phyloP scores from a whole-genome alignment of 345 rosid genomes.

The Sonneratia caseolaris region DNA sequence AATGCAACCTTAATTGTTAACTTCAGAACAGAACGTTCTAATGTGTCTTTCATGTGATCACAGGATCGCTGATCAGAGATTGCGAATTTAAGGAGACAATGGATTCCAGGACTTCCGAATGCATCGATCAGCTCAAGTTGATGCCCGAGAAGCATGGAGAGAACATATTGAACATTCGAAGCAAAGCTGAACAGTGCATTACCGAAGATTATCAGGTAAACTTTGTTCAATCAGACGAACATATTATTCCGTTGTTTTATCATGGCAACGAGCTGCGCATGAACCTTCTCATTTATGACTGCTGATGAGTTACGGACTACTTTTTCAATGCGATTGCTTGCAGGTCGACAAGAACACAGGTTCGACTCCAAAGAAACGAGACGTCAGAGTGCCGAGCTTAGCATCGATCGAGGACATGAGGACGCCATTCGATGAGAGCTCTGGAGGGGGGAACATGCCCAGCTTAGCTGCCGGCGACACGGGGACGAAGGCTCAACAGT shows the following conservation, averaged over 20 bases:
- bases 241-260: too few relatives aligned
- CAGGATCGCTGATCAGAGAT: slow-evolving; percentile 52
- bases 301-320: too few relatives aligned
- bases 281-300: not conserved
- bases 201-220: slow-evolving; percentile 69
- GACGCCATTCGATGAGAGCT: slow-evolving; percentile 13
- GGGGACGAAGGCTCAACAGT: slow-evolving; percentile 28
- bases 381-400: slow-evolving; percentile 52
- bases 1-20: too few relatives aligned
- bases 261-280: not conserved
- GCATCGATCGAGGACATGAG: slow-evolving; percentile 65
- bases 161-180: slow-evolving; percentile 41
- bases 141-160: slow-evolving; percentile 54
- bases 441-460: slow-evolving; percentile 14
- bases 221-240: not conserved
- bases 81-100: slow-evolving; percentile 40
- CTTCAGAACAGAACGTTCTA: too few relatives aligned
- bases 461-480: slow-evolving; percentile 5
- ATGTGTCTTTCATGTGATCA: slow-evolving; percentile 1
- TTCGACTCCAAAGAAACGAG: slow-evolving; percentile 44
- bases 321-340: not conserved
- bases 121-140: slow-evolving; percentile 42
- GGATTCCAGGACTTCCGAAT: slow-evolving; percentile 39
- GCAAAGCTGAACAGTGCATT: slow-evolving; percentile 57
- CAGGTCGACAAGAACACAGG: slow-evolving; percentile 52